Evolutionary conservation across 1,139 yeast genomes (phyloP), one percentile per base, ranked within the genome.

Genomic region (Zygosaccharomyces pseudobailii): DNA sequence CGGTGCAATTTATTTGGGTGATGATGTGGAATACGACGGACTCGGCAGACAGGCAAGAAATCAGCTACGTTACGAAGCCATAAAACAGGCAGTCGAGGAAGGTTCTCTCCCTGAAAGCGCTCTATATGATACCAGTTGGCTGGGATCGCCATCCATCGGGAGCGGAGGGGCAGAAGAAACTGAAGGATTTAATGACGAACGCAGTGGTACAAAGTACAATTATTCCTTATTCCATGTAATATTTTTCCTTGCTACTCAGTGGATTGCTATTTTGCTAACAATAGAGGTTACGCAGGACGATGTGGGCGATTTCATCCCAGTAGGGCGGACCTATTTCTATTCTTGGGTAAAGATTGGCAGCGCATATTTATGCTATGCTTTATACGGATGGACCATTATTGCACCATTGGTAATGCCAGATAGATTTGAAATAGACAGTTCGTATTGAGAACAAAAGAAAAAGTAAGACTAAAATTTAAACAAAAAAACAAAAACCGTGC

Each of bases 101-200:
- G 99, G 98, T 0, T 82, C 95, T 7, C 73, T 92, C 49, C 99
- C 99, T 0, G 95, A 87, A 55, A 84, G 95, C 57, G 98, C 97
- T 0, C 73, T 94, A 42, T 73, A 74, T 46, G 96, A 88, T 54
- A 75, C 76, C 50, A 69, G 79, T 32, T 85, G 86, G 73, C 67
- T 80, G 43, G 53, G 58, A 2, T 46, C 53, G 10, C 48, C 55
- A 22, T 42, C 55, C 7, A 45, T 51, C 5, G 79, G 72, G 8
- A 78, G 75, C 33, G 74, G 67, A n/a, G 9, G 20, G 7, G 19
- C 25, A 8, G 71, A 63, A 6, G 46, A 43, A 3, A 42, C 31
- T 19, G 66, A 60, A 19, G 69, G 58, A 9, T 65, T 53, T 27
- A 69, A 62, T 28, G 94, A 84, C 55, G 95, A 86, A 57, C 70